Percentiles rank a stretch among this genome's conserved stretches.
phyloP scores from a whole-genome alignment of 108 stramenopile species.

The Pseudonitzschia delicatissima region DNA sequence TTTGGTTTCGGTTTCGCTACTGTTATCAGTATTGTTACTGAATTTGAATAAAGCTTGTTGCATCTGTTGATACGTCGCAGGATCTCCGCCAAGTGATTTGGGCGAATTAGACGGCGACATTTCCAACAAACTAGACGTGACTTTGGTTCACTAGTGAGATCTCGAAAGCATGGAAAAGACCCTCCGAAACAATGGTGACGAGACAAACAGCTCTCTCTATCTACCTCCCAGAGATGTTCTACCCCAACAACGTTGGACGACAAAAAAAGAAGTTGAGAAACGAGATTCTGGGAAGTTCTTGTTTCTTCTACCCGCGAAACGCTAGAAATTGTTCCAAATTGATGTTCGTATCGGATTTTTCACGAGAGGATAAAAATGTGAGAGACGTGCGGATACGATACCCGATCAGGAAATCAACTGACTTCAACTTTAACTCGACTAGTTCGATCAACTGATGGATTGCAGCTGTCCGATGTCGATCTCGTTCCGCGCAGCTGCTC shows the following conservation, averaged over 20 bases:
- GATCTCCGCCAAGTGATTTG: not conserved
- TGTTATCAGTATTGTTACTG: not conserved
- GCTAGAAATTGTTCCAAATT: no score
- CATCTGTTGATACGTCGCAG: not conserved
- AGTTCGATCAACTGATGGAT: slow-evolving; percentile 1
- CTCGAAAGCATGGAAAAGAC: not conserved
- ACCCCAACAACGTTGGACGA: no score
- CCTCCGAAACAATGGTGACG: not conserved
- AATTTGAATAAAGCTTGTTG: not conserved
- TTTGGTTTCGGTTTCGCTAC: not conserved
- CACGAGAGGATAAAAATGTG: slow-evolving; percentile 4
- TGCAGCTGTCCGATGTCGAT: not conserved
- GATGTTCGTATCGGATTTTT: no score
- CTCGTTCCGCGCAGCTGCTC: no score
- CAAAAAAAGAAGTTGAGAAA: no score
- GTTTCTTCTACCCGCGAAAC: no score
- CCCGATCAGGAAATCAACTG: no score
- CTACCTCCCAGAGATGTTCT: no score
- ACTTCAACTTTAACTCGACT: slow-evolving; percentile 2
- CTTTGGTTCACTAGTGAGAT: not conserved
- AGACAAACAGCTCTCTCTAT: not conserved
- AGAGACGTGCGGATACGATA: no score
- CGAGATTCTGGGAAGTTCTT: no score
- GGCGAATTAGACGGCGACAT: not conserved
- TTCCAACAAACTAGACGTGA: not conserved